These are phyloP conservation scores for Cystofilobasidium macerans DNA, from an alignment of 768 basidiomycete species.

Conservation along the genomic window DNA sequence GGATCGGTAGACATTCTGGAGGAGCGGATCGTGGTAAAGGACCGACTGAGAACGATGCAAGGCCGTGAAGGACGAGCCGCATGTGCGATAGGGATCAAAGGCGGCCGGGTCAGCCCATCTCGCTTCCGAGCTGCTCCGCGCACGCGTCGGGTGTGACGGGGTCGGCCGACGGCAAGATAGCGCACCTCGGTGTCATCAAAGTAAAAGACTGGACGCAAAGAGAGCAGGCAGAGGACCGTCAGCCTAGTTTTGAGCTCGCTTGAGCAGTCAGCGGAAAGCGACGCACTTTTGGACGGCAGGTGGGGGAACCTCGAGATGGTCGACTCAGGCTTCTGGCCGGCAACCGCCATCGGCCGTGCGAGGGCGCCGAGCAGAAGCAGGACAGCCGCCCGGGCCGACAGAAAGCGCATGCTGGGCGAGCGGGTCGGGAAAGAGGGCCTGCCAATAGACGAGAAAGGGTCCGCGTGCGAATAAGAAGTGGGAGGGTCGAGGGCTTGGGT, in stretches of 20 bases:
- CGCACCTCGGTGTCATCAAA: constrained; percentile 83
- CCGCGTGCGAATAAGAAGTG: too few species aligned
- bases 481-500: too few species aligned
- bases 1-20: constrained; percentile 64
- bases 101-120: neutral
- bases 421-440: too few species aligned
- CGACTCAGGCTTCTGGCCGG: constrained; percentile 15
- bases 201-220: constrained; percentile 51
- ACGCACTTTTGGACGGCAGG: constrained; percentile 20
- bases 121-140: neutral
- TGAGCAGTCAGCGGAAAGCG: neutral
- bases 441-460: too few species aligned
- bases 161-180: neutral
- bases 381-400: neutral
- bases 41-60: constrained; percentile 44
- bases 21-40: constrained; percentile 67
- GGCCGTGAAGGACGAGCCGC: neutral
- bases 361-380: neutral
- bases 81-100: neutral
- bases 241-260: too few species aligned
- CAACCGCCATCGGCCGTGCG: neutral
- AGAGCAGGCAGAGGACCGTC: neutral
- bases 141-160: neutral
- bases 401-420: neutral
- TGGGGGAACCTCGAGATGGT: constrained; percentile 19